Evolutionary conservation across 2,329 filamentous ascomycete genomes (phyloP), one percentile per base, ranked within the genome.

Genomic region (Sphaerulina musiva): DNA sequence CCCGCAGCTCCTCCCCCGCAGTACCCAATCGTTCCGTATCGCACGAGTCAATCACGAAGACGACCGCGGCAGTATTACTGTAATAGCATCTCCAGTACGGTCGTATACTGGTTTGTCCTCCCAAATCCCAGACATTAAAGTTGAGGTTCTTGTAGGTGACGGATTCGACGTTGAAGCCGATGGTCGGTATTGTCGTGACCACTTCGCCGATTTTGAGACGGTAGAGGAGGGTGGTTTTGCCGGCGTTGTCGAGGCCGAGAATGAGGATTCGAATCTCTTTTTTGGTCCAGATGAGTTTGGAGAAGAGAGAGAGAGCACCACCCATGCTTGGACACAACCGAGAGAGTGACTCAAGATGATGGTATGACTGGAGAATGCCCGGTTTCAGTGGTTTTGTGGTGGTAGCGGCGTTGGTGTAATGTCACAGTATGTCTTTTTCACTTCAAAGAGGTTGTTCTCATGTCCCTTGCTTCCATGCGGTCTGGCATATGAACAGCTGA

Each of bases 31-130:
- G 87, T 68, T 97, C 92, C 68, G 97, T 95, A 78, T 98, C 93
- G 64, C 93, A 98, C 41, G 87, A 93, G 72, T 98, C 93, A 69
- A 98, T 92, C 58, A 98, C 93, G 77, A 98, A 98, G 68, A 98
- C 92, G 62, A 98, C 93, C 14, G 93, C 93, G 31, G 93, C 92
- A 0, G 93, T 98, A 77, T 98, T 97, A 70, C 91, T 89, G 70
- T 97, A 98, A 80, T 98, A 98, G 77, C 93, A 98, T 72, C 93
- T 83, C 93, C 93, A 98, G 78, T 98, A 98, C 1, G 93, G 93
- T 62, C 93, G 83, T 71, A 98, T 98, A 63, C 87, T 95, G n/a
- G 93, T 98, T 78, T 98, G 93, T 39, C 93, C 93, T 68, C 93
- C 92, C 46, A 97, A 80, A 76, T 97, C 92, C 93, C 93, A 98